Evolutionary conservation across 2,329 filamentous ascomycete genomes (phyloP), one percentile per base, ranked within the genome.

Genomic region (Geoglossum cookeanum): DNA sequence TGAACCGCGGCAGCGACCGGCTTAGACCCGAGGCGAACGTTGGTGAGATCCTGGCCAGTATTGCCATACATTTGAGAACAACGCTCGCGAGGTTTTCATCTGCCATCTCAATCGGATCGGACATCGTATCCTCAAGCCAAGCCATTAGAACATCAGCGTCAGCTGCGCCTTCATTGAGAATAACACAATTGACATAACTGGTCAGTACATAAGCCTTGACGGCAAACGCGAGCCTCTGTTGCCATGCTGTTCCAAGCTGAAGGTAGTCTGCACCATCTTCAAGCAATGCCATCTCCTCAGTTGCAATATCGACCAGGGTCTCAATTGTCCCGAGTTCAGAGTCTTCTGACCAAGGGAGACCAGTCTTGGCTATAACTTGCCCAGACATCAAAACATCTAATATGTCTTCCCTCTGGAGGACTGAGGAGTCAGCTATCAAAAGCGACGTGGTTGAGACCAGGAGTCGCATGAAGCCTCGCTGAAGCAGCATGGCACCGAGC

Each of bases 221-320:
- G 5, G 86, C 83, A 64, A 86, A 89, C 3, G 90, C 87, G 57
- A 97, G 77, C 59, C 78, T 82, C 69, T 96, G 91, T 67, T 97
- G 90, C 71, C 85, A 90, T 4, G 83, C 77, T 1, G 90, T 91
- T 58, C 87, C 86, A 58, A 97, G 79, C 63, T 86, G 83, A 48
- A 95, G 75, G 67, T 95, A 97, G 69, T 97, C 92, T 1, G 88
- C 84, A 59, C 87, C 87, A 54, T 89, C 88, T 62, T 97, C 90
- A 22, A 98, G 74, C 55, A 90, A 80, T 63, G 83, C 81, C 75
- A 97, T 87, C 66, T 94, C 85, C 60, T 94, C 85, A 9, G 80
- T 75, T 37, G 89, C 83, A 61, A 94, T 79, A 52, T 79, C 79
- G 1, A 86, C 80, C 61, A 92, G 79, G 6, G 72, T 72, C 59